These are phyloP conservation scores for Phallus indusiatus DNA, from an alignment of 768 basidiomycete species.

Conservation along the genomic window DNA sequence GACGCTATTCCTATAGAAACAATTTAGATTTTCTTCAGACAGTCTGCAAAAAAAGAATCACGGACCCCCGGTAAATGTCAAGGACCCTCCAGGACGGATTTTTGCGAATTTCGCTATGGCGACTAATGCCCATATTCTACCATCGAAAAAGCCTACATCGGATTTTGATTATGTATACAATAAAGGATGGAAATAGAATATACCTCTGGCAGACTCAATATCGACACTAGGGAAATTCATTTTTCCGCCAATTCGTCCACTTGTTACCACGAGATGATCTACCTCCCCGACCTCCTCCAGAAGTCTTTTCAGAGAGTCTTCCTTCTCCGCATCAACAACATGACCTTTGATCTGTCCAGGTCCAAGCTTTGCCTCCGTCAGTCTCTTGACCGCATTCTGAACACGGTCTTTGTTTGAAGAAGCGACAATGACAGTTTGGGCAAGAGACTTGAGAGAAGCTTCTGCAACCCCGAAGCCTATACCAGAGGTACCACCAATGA, in stretches of 20 bases:
- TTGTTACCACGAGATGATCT: background rate
- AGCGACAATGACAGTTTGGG: too few relatives aligned
- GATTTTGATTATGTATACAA: background rate
- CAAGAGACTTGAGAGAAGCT: background rate
- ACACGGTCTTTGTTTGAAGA: background rate
- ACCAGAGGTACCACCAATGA: constrained; percentile 1
- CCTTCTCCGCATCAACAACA: too few relatives aligned
- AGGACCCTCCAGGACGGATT: background rate
- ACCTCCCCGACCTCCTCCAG: background rate
- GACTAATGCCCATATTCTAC: background rate
- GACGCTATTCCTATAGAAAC: background rate
- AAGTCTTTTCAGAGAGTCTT: background rate
- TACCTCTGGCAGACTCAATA: too few relatives aligned
- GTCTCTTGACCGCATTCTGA: background rate
- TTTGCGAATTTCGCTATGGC: background rate
- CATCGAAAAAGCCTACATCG: background rate
- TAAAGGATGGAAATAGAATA: too few relatives aligned
- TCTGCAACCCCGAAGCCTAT: background rate
- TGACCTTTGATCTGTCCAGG: too few relatives aligned
- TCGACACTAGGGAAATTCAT: too few relatives aligned
- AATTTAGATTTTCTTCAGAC: background rate
- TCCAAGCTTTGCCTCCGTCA: background rate
- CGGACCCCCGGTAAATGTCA: background rate
- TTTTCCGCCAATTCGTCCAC: background rate
- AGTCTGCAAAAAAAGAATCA: background rate